Percentiles rank a stretch among this genome's conserved stretches.
phyloP scores from a whole-genome alignment of 345 rosid species.

The Populus davidiana region DNA sequence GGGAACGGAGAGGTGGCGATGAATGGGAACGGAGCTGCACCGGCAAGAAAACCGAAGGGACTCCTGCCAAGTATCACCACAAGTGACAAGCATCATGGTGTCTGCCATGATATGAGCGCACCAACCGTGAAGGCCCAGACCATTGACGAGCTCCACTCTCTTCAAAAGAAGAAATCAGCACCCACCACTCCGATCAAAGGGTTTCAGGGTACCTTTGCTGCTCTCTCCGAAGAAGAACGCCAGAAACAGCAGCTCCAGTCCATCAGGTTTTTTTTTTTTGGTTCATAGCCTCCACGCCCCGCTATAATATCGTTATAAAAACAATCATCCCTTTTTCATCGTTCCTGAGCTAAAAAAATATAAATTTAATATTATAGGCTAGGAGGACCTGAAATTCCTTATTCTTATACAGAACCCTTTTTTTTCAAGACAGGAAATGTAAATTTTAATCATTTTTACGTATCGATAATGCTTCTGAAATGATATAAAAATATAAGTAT shows the following conservation, averaged over 20 bases:
- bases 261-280: constrained; percentile 47
- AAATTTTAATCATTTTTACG: too few species aligned
- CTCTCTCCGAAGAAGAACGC: constrained; percentile 67
- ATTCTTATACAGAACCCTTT: too few species aligned
- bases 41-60: constrained; percentile 8
- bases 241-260: constrained; percentile 89
- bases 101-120: constrained; percentile 72
- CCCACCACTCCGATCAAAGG: constrained; percentile 71
- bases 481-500: too few species aligned
- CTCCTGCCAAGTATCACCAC: constrained; percentile 55
- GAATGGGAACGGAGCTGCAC: constrained; percentile 16
- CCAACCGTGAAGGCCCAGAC: constrained; percentile 81
- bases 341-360: too few species aligned
- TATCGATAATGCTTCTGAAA: too few species aligned
- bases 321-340: too few species aligned
- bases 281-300: background rate
- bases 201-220: constrained; percentile 36
- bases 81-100: constrained; percentile 29
- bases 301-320: background rate
- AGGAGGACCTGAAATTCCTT: too few species aligned
- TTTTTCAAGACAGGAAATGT: too few species aligned
- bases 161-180: constrained; percentile 81
- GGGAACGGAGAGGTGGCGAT: constrained; percentile 33
- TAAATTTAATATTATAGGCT: too few species aligned
- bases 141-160: constrained; percentile 88